Evolutionary conservation across 441 rosid species (phyloP).

Genomic region (Kokia cookei): DNA sequence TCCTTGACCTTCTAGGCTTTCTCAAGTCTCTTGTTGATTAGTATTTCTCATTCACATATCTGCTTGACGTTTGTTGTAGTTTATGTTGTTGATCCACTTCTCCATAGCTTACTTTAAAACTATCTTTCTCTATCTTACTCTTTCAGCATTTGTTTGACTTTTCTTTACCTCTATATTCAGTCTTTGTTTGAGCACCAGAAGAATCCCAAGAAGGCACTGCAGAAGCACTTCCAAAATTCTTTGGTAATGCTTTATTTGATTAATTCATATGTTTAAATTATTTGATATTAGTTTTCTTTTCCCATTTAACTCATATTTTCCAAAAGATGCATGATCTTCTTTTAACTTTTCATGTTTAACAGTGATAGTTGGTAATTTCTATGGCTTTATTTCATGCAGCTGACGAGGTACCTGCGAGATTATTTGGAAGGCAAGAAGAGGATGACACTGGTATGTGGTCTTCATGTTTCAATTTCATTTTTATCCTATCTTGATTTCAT

Average conservation of each 20-base stretch:
- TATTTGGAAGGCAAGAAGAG: slow-evolving; percentile 88
- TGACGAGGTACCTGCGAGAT: slow-evolving; percentile 80
- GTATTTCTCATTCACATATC: not conserved
- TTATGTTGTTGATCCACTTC: not conserved
- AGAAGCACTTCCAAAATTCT: slow-evolving; percentile 83
- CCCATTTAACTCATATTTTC: not conserved
- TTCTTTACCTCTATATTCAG: slow-evolving; percentile 29
- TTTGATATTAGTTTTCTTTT: not conserved
- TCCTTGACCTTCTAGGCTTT: slow-evolving; percentile 10
- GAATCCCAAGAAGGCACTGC: slow-evolving; percentile 76
- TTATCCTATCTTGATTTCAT: not conserved
- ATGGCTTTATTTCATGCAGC: slow-evolving; percentile 34
- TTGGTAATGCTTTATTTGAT: slow-evolving; percentile 45
- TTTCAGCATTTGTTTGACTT: not conserved
- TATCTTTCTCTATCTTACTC: not conserved
- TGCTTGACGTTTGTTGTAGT: not conserved
- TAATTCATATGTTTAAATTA: not conserved
- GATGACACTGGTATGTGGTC: slow-evolving; percentile 72
- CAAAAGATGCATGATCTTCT: not conserved
- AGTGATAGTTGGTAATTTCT: not conserved
- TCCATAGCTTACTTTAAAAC: not conserved
- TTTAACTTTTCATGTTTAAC: not conserved
- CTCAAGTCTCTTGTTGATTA: not conserved
- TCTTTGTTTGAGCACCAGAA: slow-evolving; percentile 86
- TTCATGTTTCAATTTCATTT: slow-evolving; percentile 3